Percentiles rank a stretch among this genome's conserved stretches.
These are phyloP conservation scores for Cordia subcordata DNA, from an alignment of 257 asterid species.

Conservation along the genomic window DNA sequence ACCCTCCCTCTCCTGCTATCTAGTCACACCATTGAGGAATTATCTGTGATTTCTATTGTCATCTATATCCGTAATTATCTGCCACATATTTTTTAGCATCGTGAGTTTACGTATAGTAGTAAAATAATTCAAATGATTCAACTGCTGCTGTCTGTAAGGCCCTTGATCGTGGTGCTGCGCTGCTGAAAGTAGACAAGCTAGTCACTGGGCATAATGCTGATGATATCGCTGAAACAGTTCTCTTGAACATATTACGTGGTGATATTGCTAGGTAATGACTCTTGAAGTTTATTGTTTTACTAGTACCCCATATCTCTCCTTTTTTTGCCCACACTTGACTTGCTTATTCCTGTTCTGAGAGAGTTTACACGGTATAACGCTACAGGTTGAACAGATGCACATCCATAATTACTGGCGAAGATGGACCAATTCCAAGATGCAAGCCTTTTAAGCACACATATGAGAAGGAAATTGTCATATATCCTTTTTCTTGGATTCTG, in stretches of 20 bases:
- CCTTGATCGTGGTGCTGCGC: constrained; percentile 96
- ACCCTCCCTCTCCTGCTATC: not conserved
- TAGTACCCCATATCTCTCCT: constrained; percentile 1
- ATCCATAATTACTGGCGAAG: constrained; percentile 86
- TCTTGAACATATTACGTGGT: constrained; percentile 89
- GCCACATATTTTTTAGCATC: not conserved
- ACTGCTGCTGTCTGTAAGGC: constrained; percentile 49
- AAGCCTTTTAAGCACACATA: constrained; percentile 98
- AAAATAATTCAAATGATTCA: not conserved
- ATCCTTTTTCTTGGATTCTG: constrained; percentile 42
- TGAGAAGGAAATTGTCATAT: constrained; percentile 98
- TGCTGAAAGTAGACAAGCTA: constrained; percentile 90
- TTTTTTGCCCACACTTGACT: not conserved
- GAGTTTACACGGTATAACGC: constrained; percentile 9
- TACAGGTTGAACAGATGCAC: constrained; percentile 92
- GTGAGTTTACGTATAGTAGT: too few relatives aligned
- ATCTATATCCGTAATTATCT: not conserved
- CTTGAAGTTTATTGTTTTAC: constrained; percentile 1
- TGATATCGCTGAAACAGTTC: constrained; percentile 97
- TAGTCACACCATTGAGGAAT: too few relatives aligned
- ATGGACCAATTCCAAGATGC: constrained; percentile 99
- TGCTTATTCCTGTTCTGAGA: not conserved
- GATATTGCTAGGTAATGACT: constrained; percentile 87
- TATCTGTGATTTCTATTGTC: not conserved
- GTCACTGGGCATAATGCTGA: constrained; percentile 99